Evolutionary conservation across 2,329 filamentous ascomycete species (phyloP), one percentile per base, ranked within the genome.

Genomic region (Blastomyces parvus): DNA sequence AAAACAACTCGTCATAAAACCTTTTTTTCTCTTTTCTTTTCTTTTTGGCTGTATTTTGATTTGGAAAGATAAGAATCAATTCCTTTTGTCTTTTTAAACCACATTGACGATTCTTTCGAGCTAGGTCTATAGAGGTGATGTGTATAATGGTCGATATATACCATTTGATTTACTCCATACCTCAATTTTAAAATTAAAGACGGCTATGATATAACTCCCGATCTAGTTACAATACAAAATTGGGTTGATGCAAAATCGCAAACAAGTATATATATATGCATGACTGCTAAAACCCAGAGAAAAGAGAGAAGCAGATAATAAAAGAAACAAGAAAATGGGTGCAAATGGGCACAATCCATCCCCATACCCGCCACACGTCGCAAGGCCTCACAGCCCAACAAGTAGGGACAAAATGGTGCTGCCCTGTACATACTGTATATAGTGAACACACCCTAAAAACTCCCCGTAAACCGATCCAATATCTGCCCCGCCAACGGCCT

Each of bases 401-500:
- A 27, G 7, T 33, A 30, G 33, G 42, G 19, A 17, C 19, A 13
- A 19, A 64, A 59, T 11, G 27, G 60, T 44, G 14, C 40, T 44
- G 5, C 40, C 19, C 17, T 17, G 8, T 36, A 36, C 11, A 9
- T 17, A 44, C 17, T 17, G 8, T 36, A 36, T 36, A 9, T 7
- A 44, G 40, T 56, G 40, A 40, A 50, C n/a, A 13, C 33, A 14
- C 27, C 64, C 33, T 62, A 74, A 65, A 71, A 74, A 59, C 65
- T 69, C 14, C 72, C 68, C 44, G 68, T 66, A 64, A 74, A 70
- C 55, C 72, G 66, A 64, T 73, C 72, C 64, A 74, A 63, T 60
- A 75, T 64, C 50, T 70, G 68, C 38, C 67, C 64, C 27, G 64
- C 64, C 60, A 68, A 64, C n/a, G 68, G 64, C 62, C 69, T 67